Evolutionary conservation across 345 rosid species (phyloP), one percentile per base, ranked within the genome.

Genomic region (Syzygium jambos): DNA sequence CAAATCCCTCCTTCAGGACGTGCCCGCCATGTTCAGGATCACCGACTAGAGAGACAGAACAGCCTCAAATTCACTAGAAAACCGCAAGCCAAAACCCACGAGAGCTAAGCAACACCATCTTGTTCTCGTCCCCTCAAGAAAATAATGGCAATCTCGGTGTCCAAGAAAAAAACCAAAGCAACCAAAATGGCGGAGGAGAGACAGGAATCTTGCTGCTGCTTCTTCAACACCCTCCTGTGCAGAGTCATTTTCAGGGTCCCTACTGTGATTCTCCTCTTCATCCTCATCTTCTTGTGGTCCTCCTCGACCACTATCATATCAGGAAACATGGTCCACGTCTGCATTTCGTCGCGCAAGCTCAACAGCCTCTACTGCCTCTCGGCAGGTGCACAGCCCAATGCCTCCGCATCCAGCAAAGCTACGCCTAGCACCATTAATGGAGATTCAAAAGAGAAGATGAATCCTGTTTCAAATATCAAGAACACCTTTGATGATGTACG

Each of bases 301-400:
- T 93, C 97, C 85, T 93, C 98, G 84, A 89, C 96, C 85, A 94
- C 96, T 59, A 88, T 95, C 90, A 92, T 96, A 88, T 95, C 97
- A 13, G 92, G 94, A 57, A 92, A 95, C 46, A 91, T 93, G 23
- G 92, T 95, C 86, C 98, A 94, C 11, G 90, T 96, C 29, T 96
- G 98, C 77, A 88, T 96, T 61, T 96, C 98, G 21, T 96, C 97
- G 3, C 93, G 98, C 52, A 95, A 95, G 90, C 97, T 97, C 91
- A 94, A 86, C 90, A 92, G 94, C 85, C 95, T 91, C 77, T 97
- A 93, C 86, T 96, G 99, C 89, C 93, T 97, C 89, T 95, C 99
- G 3, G 98, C 98, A 1, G 98, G 98, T 51, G 85, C 96, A 10
- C 95, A 92, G 30, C 95, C 96, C 5, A 92, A 87, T 41, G 43